Evolutionary conservation across 2,329 filamentous ascomycete genomes (phyloP), one percentile per base, ranked within the genome.

Genomic region (Aschersonia sp.): DNA sequence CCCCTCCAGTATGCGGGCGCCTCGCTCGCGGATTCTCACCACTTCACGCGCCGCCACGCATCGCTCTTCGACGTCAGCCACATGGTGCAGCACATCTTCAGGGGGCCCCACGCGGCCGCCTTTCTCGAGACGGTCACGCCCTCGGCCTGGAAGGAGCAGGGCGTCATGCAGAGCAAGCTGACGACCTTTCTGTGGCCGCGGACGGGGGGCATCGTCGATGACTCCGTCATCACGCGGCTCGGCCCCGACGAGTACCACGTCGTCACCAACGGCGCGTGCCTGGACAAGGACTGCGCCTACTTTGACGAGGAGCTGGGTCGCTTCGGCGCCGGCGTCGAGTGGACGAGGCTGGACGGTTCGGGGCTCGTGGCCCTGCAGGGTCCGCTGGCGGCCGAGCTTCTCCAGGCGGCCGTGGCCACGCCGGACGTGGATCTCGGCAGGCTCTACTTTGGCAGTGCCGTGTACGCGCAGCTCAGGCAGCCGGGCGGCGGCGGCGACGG

Each of bases 1-100:
- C 92, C 92, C 6, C 81, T 98, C 43, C 84, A 92, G 65, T 98
- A 97, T 70, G 67, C 74, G 35, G 77, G 81, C 54, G 74, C 85
- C 54, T 82, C 83, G 55, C 83, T 95, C 53, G 74, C 78, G 55
- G 85, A 88, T 51, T 94, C 87, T 46, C 92, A 97, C 71, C 75
- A 81, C 57, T 95, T 90, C 75, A 97, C 92, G 12, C 81, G 92
- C 47, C 75, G 80, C 56, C 84, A 89, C 65, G 84, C 87, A 49
- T 95, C 88, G 53, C 70, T 98, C 53, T 98, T 98, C 61, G 92
- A 98, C 65, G 92, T 97, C 47, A 84, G 84, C 62, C 92, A 97
- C 69, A 97, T 97, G 90, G 88, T 83, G 52, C 89, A 95, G 69
- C 88, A 95, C 64, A 76, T 81, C 54, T 80, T 98, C 61, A 78